Evolutionary conservation across 805 yeast genomes (phyloP), one percentile per base, ranked within the genome.

Genomic region (Lipomyces starkeyi): DNA sequence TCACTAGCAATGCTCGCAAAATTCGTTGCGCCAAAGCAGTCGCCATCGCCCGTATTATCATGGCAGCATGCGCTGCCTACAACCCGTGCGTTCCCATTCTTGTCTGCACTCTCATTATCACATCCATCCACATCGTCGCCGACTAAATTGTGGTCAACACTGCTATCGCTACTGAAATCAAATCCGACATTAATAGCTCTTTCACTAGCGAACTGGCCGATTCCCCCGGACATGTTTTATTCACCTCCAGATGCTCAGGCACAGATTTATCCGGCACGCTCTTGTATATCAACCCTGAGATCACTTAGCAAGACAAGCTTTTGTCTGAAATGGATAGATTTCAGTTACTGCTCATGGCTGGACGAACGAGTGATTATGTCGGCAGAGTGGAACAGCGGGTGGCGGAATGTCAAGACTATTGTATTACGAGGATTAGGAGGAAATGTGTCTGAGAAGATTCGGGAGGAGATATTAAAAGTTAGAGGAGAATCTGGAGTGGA

Each of bases 21-120:
- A 49, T 65, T 62, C 49, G 83, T 91, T 58, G 91, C 93, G 77
- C 91, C 91, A 67, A 98, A 93, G 40, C 94, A 85, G 75, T 62
- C 76, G 91, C 5, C 93, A 88, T 11, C 37, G 59, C 96, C 91
- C 77, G 97, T 93, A 74, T 86, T 86, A 72, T 92, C 91, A 75
- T 82, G 94, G 72, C 83, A 93, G 68, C 91, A 93, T 76, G 84
- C 85, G 61, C 95, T 92, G 75, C 94, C 97, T 0, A 97, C 95
- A 78, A 87, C 86, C 66, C 84, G 91, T 27, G 89, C 61, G 22
- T 64, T 70, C 55, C 71, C 74, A 14, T 67, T 61, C 54, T 63
- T 68, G 25, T 52, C 67, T 13, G 64, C 72, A n/a, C 59, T 71
- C n/a, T 70, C 73, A 17, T 61, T 70, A 17, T 64, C 72, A 2